Evolutionary conservation across 2,329 filamentous ascomycete species (phyloP).

Genomic region (Graphilbum sp.): DNA sequence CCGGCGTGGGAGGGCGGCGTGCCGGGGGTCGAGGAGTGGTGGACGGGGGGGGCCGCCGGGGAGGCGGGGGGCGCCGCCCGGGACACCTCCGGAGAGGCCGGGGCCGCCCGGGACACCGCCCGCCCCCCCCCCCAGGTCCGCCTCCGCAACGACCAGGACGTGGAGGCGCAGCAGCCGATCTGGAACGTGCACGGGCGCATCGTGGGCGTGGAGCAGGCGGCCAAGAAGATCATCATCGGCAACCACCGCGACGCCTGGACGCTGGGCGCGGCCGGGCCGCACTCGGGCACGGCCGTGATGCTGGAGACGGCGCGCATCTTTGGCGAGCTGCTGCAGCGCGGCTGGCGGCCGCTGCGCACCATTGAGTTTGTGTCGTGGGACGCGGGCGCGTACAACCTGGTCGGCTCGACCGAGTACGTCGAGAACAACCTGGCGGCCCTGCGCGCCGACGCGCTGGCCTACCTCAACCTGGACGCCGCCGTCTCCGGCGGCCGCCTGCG

Average conservation of each 20-base stretch:
- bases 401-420: conserved; percentile 89
- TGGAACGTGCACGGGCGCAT: conserved; percentile 87
- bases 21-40: conserved; percentile 63
- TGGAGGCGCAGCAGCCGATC: conserved; percentile 65
- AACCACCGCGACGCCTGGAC: conserved; percentile 91
- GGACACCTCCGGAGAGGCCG: conserved; percentile 39
- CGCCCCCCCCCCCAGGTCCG: conserved; percentile 60
- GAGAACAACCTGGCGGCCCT: conserved; percentile 65
- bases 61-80: conserved; percentile 50
- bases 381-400: conserved; percentile 78
- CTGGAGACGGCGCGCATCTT: conserved; percentile 78
- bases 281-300: conserved; percentile 79
- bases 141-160: conserved; percentile 75
- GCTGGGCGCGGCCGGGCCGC: conserved; percentile 72
- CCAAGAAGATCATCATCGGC: conserved; percentile 76
- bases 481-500: conserved; percentile 60
- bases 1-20: conserved; percentile 63
- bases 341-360: conserved; percentile 84
- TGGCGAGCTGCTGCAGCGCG: conserved; percentile 55
- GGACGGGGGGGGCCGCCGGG: conserved; percentile 55
- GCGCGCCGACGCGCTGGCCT: conserved; percentile 61
- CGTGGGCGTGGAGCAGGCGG: conserved; percentile 62
- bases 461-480: conserved; percentile 79
- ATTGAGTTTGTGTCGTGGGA: conserved; percentile 98
- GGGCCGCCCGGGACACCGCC: conserved; percentile 51